Evolutionary conservation across 495 filamentous ascomycete genomes (phyloP).

Genomic region (Aspergillus carlsbadensis): DNA sequence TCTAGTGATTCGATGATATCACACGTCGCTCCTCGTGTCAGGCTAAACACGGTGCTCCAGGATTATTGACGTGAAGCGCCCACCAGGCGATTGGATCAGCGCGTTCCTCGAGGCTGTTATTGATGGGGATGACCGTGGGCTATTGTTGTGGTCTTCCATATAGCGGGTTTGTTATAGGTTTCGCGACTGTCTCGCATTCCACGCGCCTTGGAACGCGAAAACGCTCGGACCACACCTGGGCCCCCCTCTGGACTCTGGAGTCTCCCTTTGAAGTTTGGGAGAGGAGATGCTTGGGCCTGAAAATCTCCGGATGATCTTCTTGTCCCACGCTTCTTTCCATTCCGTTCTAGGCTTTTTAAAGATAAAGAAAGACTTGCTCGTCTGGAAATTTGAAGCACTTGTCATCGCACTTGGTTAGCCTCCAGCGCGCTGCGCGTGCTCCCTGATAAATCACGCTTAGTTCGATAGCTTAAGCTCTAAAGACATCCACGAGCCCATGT

Average conservation of each 20-base stretch:
- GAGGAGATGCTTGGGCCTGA: slow-evolving; percentile 10
- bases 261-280: slow-evolving; percentile 13
- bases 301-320: slow-evolving; percentile 1
- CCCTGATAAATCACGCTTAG: too few species aligned
- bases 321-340: not conserved
- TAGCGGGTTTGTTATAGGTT: slow-evolving; percentile 1
- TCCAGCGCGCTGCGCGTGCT: too few species aligned
- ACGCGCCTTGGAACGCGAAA: slow-evolving; percentile 20
- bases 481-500: not conserved
- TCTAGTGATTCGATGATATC: not conserved
- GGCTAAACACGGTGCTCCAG: slow-evolving; percentile 1
- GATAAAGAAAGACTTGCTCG: not conserved
- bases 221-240: slow-evolving; percentile 18
- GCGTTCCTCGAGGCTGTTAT: slow-evolving; percentile 7
- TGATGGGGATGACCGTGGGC: not conserved
- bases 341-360: not conserved
- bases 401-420: too few species aligned
- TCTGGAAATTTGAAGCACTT: too few species aligned
- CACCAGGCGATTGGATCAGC: slow-evolving; percentile 23
- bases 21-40: slow-evolving; percentile 9
- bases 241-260: too few species aligned
- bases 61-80: slow-evolving; percentile 23
- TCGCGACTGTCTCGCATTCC: slow-evolving; percentile 25
- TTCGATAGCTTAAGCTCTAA: too few species aligned
- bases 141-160: slow-evolving; percentile 10